Evolutionary conservation across 2,329 filamentous ascomycete genomes (phyloP).

Genomic region (Venturia effusa): DNA sequence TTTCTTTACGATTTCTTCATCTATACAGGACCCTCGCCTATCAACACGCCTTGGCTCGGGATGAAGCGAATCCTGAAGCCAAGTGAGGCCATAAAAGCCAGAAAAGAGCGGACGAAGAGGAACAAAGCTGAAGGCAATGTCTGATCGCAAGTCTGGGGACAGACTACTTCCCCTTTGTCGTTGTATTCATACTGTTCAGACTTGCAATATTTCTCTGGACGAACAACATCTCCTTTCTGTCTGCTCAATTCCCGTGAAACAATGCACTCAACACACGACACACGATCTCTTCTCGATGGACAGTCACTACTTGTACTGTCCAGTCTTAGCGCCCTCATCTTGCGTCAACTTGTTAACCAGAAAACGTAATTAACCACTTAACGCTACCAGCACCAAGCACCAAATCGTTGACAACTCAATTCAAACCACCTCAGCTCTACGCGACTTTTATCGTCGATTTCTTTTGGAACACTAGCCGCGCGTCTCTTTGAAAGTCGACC

Average conservation of each 20-base stretch:
- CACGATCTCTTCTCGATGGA: too few species aligned
- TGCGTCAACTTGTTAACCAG: too few species aligned
- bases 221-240: too few species aligned
- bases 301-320: too few species aligned
- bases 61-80: conserved; percentile 25
- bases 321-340: too few species aligned
- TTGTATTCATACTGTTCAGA: background rate
- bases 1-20: conserved; percentile 58
- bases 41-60: conserved; percentile 52
- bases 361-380: too few species aligned
- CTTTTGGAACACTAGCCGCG: background rate
- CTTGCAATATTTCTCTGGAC: too few species aligned
- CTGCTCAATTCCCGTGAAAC: too few species aligned
- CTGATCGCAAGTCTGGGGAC: background rate
- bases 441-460: background rate
- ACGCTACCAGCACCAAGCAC: too few species aligned
- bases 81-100: conserved; percentile 8
- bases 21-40: conserved; percentile 49
- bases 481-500: background rate
- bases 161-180: background rate
- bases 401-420: too few species aligned
- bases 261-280: too few species aligned
- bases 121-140: conserved; percentile 4
- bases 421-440: too few species aligned
- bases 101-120: conserved; percentile 1